Conservation (phyloP, 306 rosid species). For the Pyrus bretschneideri region DNA sequence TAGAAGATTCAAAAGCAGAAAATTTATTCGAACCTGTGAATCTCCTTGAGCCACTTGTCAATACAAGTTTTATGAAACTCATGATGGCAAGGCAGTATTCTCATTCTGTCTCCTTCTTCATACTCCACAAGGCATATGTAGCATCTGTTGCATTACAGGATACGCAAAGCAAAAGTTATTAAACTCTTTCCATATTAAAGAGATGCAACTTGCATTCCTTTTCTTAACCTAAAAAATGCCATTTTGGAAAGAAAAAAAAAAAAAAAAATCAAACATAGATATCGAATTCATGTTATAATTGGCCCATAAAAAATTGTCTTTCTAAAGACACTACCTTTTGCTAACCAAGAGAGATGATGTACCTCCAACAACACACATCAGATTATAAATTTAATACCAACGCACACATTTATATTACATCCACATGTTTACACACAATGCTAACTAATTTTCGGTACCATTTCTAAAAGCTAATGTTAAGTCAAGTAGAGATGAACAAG, state of each 20-base stretch:
- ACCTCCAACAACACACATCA: neutral
- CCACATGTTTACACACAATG: neutral
- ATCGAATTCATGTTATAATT: neutral
- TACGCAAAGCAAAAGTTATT: slow-evolving; percentile 1
- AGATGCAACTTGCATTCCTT: neutral
- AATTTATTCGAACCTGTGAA: slow-evolving; percentile 61
- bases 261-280: too few relatives aligned
- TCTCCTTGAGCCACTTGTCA: slow-evolving; percentile 99
- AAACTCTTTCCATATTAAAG: neutral
- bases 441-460: neutral
- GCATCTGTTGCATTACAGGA: slow-evolving; percentile 50
- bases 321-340: neutral
- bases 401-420: neutral
- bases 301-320: neutral
- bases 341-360: neutral
- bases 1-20: neutral
- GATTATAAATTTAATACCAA: neutral
- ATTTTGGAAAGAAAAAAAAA: neutral
- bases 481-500: neutral
- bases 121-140: slow-evolving; percentile 99
- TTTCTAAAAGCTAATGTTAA: neutral
- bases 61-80: slow-evolving; percentile 84
- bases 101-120: slow-evolving; percentile 88
- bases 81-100: slow-evolving; percentile 87
- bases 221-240: neutral